phyloP scores from a whole-genome alignment of 2,329 filamentous ascomycete genomes.

The Xylaria sp. region DNA sequence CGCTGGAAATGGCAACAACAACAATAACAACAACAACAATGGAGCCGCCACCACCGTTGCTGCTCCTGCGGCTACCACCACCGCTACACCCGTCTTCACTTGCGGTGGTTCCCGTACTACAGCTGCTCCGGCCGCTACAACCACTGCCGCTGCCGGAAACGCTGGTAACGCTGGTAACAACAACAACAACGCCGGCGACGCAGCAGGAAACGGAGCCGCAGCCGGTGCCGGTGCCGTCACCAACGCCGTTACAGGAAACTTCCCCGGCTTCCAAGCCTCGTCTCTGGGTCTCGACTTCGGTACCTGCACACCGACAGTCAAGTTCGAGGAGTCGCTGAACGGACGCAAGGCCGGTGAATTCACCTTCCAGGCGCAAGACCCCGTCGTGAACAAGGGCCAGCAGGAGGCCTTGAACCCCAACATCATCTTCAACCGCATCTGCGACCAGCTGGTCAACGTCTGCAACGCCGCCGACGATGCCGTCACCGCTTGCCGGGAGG shows the following conservation, averaged over 20 bases:
- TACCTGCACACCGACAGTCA: slow-evolving; percentile 65
- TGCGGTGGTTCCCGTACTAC: slow-evolving; percentile 33
- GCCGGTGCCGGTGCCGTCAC: slow-evolving; percentile 48
- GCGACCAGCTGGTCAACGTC: slow-evolving; percentile 74
- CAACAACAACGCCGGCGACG: not conserved
- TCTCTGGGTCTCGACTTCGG: slow-evolving; percentile 61
- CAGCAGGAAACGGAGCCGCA: slow-evolving; percentile 36
- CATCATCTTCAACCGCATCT: slow-evolving; percentile 79
- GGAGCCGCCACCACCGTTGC: slow-evolving; percentile 21
- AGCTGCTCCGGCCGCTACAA: slow-evolving; percentile 35
- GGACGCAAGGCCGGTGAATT: slow-evolving; percentile 67
- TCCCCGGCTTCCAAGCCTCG: slow-evolving; percentile 48
- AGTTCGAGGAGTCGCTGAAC: slow-evolving; percentile 67
- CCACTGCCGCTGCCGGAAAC: slow-evolving; percentile 39
- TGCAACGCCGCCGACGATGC: slow-evolving; percentile 71
- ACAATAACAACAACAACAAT: slow-evolving; percentile 5
- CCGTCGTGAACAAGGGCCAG: slow-evolving; percentile 69
- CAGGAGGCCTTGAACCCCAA: slow-evolving; percentile 75
- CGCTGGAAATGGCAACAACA: not conserved
- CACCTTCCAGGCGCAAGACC: slow-evolving; percentile 75
- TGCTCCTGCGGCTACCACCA: slow-evolving; percentile 37
- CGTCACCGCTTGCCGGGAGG: slow-evolving; percentile 61
- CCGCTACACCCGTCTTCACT: slow-evolving; percentile 26
- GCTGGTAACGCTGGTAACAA: slow-evolving; percentile 16
- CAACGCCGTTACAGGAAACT: slow-evolving; percentile 49